Percentiles rank a stretch among this genome's conserved stretches.
Evolutionary conservation across 371 early-diverging fungal species (phyloP).

Genomic region (Actinomortierella wolfii): DNA sequence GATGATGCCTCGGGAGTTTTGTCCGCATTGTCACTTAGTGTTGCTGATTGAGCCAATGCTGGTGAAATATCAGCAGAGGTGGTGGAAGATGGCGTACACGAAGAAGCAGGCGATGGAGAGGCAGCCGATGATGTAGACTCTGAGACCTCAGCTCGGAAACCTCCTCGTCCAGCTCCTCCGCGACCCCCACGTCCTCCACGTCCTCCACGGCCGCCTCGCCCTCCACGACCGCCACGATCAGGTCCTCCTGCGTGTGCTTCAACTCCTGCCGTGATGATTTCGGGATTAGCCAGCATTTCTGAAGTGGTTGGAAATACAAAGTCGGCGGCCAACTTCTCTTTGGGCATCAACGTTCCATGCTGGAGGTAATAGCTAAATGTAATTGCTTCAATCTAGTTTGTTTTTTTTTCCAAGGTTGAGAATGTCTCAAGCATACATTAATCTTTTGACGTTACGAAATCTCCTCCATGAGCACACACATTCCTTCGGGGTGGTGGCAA

Average conservation of each 20-base stretch:
- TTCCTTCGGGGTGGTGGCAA: no score
- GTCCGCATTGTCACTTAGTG: conserved; percentile 1
- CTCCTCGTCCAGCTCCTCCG: neutral
- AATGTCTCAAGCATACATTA: neutral
- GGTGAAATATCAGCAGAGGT: neutral
- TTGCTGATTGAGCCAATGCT: neutral
- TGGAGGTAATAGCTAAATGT: conserved; percentile 61
- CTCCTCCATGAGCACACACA: no score
- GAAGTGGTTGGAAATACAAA: conserved; percentile 42
- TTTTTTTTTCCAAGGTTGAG: neutral
- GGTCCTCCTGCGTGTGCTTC: conserved; percentile 14
- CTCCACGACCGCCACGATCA: conserved; percentile 12
- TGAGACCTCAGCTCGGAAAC: neutral
- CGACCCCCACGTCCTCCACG: conserved; percentile 25
- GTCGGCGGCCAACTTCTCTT: conserved; percentile 51
- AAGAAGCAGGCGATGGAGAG: neutral
- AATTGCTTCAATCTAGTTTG: conserved; percentile 62
- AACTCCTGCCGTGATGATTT: conserved; percentile 23
- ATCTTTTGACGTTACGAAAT: neutral
- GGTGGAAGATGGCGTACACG: neutral
- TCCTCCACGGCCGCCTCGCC: conserved; percentile 22
- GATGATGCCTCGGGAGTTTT: conserved; percentile 22
- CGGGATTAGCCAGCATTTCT: conserved; percentile 22
- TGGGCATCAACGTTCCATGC: conserved; percentile 51
- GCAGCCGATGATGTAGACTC: neutral